Evolutionary conservation across 2,329 filamentous ascomycete species (phyloP), one percentile per base, ranked within the genome.

Genomic region (Verticillium albo-atrum): DNA sequence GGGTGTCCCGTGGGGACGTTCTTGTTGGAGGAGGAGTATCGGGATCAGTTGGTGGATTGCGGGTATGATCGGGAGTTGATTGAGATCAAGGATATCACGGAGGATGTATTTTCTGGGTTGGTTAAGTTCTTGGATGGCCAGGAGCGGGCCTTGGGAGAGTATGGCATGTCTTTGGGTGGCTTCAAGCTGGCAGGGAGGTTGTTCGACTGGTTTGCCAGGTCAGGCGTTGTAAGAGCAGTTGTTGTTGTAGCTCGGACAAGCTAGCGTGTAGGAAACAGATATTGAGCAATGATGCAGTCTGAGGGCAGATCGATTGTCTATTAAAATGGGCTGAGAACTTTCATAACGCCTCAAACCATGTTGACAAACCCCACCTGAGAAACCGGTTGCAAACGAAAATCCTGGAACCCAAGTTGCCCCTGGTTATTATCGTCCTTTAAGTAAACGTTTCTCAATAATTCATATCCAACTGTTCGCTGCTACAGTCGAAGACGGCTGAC

Each of bases 51-150:
- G 6, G 68, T 75, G 1, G 69, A 72, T 20, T 78, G 75, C 3
- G 83, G 83, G 2, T 86, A 85, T 63, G 68, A 74, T 14, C 57
- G 62, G 3, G 68, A 71, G 0, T 59, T 62, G 6, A 78, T 84
- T 50, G 68, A 70, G 27, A 73, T 84, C 1, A 68, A 69, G 17
- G 83, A 86, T 64, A 72, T 86, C 20, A 82, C 82, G 2, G 72
- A 77, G 5, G 68, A 83, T 61, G 82, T 85, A 0, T 86, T 86
- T 64, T 63, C 68, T 0, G 81, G 81, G 0, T 66, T 86, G 17
- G 75, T 78, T 4, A 63, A 57, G 1, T 83, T 78, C 59, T 68
- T 86, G 27, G 66, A 67, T 20, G 59, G 58, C 6, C 75, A 77
- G 42, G 71, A 74, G 15, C 60, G 62, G 6, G 66, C 69, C 0